Percentiles rank a stretch among this genome's conserved stretches.
Conservation (phyloP, 2,329 filamentous ascomycete genomes). For the Aureobasidium mangrovei region DNA sequence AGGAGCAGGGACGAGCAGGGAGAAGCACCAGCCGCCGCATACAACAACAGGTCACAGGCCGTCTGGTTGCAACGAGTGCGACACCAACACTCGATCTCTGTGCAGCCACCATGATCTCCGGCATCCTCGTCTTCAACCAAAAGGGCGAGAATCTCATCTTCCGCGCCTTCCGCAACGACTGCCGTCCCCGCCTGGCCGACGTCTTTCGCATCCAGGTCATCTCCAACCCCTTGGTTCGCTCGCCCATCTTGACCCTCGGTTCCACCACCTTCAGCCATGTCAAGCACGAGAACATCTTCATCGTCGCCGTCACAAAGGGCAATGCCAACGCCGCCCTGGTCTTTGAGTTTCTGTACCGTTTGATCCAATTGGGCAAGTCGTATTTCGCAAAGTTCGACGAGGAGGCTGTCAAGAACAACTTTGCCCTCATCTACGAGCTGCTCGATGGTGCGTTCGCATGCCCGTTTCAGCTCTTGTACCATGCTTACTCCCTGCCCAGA, state of each 20-base stretch:
- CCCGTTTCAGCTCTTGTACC: background rate
- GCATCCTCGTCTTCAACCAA: slow-evolving; percentile 97
- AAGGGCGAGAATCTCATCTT: slow-evolving; percentile 99
- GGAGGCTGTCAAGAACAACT: slow-evolving; percentile 99
- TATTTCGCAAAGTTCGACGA: slow-evolving; percentile 99
- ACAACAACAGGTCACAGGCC: no score
- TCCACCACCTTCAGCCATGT: slow-evolving; percentile 99
- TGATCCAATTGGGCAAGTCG: slow-evolving; percentile 81
- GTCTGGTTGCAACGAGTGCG: no score
- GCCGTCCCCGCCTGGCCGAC: slow-evolving; percentile 90
- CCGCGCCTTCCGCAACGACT: slow-evolving; percentile 96
- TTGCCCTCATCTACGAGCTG: slow-evolving; percentile 95
- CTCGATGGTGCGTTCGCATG: slow-evolving; percentile 60
- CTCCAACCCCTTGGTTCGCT: slow-evolving; percentile 93
- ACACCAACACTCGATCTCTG: background rate
- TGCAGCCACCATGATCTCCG: slow-evolving; percentile 72
- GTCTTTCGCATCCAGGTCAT: slow-evolving; percentile 99
- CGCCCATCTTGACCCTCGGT: slow-evolving; percentile 91
- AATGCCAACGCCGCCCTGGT: slow-evolving; percentile 97
- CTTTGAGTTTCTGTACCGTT: slow-evolving; percentile 92
- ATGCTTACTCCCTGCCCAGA: slow-evolving; percentile 44
- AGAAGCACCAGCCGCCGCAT: no score
- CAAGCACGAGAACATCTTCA: slow-evolving; percentile 97
- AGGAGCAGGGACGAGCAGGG: no score
- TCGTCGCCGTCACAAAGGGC: slow-evolving; percentile 96